Conservation (phyloP, 148 eudicot genomes). For the Fagopyrum tataricum region DNA sequence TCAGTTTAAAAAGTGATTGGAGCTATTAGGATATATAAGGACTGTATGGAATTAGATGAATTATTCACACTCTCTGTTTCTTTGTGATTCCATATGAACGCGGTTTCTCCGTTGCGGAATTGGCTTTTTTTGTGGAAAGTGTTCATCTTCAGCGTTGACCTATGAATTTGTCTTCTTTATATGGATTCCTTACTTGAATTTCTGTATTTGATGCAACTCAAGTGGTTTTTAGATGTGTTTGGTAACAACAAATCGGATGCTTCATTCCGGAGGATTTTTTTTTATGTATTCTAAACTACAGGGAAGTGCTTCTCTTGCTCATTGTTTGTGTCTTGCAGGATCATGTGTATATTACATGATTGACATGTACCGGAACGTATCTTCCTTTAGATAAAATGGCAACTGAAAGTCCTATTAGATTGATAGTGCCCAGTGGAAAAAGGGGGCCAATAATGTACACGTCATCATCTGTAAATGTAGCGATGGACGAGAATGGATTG, state of each 20-base stretch:
- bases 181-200: not conserved
- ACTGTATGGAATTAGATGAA: not conserved
- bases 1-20: not conserved
- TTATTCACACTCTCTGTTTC: not conserved
- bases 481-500: conserved; percentile 46
- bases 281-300: too few relatives aligned
- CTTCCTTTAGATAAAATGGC: conserved; percentile 45
- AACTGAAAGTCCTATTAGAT: conserved; percentile 76
- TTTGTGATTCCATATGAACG: not conserved
- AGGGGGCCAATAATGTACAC: conserved; percentile 49
- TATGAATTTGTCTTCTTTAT: not conserved
- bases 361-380: conserved; percentile 17
- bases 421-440: conserved; percentile 45
- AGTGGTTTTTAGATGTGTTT: not conserved
- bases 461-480: conserved; percentile 32
- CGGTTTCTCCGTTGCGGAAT: not conserved
- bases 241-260: not conserved
- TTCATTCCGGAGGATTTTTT: not conserved
- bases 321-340: conserved; percentile 21
- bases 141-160: conserved; percentile 4
- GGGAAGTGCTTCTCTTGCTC: not conserved
- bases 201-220: not conserved
- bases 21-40: not conserved
- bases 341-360: conserved; percentile 15
- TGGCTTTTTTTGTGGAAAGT: not conserved